Evolutionary conservation across 2,329 filamentous ascomycete genomes (phyloP).

Genomic region (Diplocarpon mali): DNA sequence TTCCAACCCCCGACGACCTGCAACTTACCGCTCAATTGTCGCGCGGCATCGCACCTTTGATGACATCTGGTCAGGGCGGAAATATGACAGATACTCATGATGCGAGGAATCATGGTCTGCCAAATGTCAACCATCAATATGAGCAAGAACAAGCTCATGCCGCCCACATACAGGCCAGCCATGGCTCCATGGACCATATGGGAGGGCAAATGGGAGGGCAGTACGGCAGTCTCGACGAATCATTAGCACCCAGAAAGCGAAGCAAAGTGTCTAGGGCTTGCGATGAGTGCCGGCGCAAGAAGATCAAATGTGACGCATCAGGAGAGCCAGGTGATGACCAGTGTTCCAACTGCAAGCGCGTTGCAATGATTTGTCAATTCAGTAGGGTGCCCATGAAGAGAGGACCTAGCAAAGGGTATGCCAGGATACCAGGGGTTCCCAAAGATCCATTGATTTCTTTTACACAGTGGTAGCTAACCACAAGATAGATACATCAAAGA

Average conservation of each 20-base stretch:
- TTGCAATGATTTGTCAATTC: slow-evolving; percentile 69
- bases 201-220: slow-evolving; percentile 32
- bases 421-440: not conserved
- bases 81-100: slow-evolving; percentile 30
- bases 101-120: slow-evolving; percentile 22
- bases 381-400: slow-evolving; percentile 81
- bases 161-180: slow-evolving; percentile 15
- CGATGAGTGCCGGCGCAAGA: slow-evolving; percentile 81
- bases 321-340: slow-evolving; percentile 62
- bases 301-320: slow-evolving; percentile 78
- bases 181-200: slow-evolving; percentile 18
- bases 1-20: slow-evolving; percentile 32
- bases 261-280: slow-evolving; percentile 83
- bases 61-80: slow-evolving; percentile 29
- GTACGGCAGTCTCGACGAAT: slow-evolving; percentile 36
- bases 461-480: not conserved
- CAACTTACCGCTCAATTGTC: slow-evolving; percentile 34
- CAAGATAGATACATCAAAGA: slow-evolving; percentile 72
- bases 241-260: slow-evolving; percentile 50
- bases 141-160: slow-evolving; percentile 25
- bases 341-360: slow-evolving; percentile 72
- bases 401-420: slow-evolving; percentile 77
- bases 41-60: slow-evolving; percentile 33
- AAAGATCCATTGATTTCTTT: too few relatives aligned
- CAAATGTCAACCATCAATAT: slow-evolving; percentile 28